Conservation (phyloP, 2,329 filamentous ascomycete genomes). For the Calonectria pseudoreteaudii region DNA sequence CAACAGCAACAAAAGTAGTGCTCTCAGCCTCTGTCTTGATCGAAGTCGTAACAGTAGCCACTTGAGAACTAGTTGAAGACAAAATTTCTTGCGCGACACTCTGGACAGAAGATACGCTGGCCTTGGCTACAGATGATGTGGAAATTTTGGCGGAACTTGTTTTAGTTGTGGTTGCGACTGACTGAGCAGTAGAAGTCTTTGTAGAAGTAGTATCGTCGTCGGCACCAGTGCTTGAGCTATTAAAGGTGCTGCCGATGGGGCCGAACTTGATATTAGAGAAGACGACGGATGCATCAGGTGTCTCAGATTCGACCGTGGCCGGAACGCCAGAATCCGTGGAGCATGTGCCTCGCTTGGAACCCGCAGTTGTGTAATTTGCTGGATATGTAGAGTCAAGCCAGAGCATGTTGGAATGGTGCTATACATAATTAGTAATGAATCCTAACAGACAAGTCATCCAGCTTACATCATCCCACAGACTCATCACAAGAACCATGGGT, state of each 20-base stretch:
- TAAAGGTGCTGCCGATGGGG: conserved; percentile 64
- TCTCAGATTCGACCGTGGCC: conserved; percentile 57
- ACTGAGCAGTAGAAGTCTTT: conserved; percentile 18
- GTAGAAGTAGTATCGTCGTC: not conserved
- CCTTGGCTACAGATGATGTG: conserved; percentile 6
- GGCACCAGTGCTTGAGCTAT: conserved; percentile 17
- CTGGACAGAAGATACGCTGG: not conserved
- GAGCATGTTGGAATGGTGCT: conserved; percentile 73
- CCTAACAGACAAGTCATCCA: not conserved
- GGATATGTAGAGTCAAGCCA: conserved; percentile 79
- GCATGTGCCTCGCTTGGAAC: conserved; percentile 66
- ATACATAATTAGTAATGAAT: not conserved
- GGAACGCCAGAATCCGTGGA: conserved; percentile 63
- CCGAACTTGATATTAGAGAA: conserved; percentile 70
- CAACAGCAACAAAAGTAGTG: not conserved
- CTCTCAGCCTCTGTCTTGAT: conserved; percentile 2
- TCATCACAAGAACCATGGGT: conserved; percentile 61
- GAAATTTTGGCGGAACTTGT: not conserved
- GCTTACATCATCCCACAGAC: conserved; percentile 68
- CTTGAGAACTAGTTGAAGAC: not conserved
- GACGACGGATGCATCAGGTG: conserved; percentile 60
- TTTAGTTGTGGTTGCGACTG: conserved; percentile 2
- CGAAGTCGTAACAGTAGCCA: not conserved
- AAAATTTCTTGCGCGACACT: not conserved
- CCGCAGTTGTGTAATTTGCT: conserved; percentile 55